phyloP scores from a whole-genome alignment of 2,329 filamentous ascomycete species.

The Aureobasidium vineae region DNA sequence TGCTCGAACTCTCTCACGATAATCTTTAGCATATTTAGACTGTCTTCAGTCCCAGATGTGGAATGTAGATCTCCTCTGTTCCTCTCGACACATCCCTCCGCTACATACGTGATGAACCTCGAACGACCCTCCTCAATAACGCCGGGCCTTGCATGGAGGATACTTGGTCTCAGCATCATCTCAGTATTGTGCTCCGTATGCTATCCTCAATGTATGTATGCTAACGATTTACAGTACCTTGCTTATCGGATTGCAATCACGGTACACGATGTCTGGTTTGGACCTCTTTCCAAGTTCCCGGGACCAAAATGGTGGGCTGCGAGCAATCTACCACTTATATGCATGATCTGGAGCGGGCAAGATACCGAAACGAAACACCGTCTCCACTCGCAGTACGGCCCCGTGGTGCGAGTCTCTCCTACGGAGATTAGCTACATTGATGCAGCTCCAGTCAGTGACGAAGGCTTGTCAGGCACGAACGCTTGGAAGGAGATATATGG shows the following conservation, averaged over 20 bases:
- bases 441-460: conserved; percentile 30
- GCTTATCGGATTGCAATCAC: conserved; percentile 2
- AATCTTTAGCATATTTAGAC: conserved; percentile 17
- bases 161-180: neutral
- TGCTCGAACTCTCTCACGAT: conserved; percentile 1
- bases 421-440: conserved; percentile 50
- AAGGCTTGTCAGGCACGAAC: conserved; percentile 27
- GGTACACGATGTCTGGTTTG: conserved; percentile 45
- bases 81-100: neutral
- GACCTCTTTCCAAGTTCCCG: conserved; percentile 46
- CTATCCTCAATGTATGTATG: neutral
- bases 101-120: conserved; percentile 10
- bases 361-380: conserved; percentile 27
- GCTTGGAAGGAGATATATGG: conserved; percentile 46
- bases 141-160: conserved; percentile 4
- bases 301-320: conserved; percentile 42
- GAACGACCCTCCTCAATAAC: neutral
- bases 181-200: neutral
- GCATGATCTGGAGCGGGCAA: conserved; percentile 26
- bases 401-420: conserved; percentile 50
- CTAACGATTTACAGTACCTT: conserved; percentile 3
- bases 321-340: conserved; percentile 35
- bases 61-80: neutral
- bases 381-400: conserved; percentile 46
- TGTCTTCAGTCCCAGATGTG: conserved; percentile 3